Percentiles rank a stretch among this genome's conserved stretches.
Evolutionary conservation across 2,329 filamentous ascomycete species (phyloP).

Genomic region (Drechmeria coniospora): DNA sequence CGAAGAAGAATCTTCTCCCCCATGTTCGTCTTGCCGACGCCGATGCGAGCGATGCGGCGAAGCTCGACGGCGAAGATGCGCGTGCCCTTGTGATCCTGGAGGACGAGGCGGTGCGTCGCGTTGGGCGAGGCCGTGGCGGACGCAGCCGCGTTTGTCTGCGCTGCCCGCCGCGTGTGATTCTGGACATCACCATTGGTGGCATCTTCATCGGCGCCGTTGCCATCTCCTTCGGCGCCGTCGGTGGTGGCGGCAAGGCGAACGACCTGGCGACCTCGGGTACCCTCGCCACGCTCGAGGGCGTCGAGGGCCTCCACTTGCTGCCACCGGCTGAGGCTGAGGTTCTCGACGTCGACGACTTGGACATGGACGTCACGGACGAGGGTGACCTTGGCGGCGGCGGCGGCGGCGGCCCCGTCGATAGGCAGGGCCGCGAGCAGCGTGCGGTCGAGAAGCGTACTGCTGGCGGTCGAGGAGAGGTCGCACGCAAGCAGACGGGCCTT

Average conservation of each 20-base stretch:
- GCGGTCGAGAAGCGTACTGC: slow-evolving; percentile 28
- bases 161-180: neutral
- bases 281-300: slow-evolving; percentile 56
- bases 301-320: slow-evolving; percentile 76
- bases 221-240: slow-evolving; percentile 33
- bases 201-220: slow-evolving; percentile 10
- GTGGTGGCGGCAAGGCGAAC: slow-evolving; percentile 44
- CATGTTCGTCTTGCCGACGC: slow-evolving; percentile 49
- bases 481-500: slow-evolving; percentile 65
- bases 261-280: slow-evolving; percentile 62
- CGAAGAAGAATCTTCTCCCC: slow-evolving; percentile 69
- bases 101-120: slow-evolving; percentile 61
- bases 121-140: slow-evolving; percentile 17
- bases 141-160: slow-evolving; percentile 2
- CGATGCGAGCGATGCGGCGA: slow-evolving; percentile 46
- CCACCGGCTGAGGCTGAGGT: slow-evolving; percentile 67
- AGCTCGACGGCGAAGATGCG: slow-evolving; percentile 62
- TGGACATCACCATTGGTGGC: neutral
- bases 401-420: slow-evolving; percentile 31
- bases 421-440: slow-evolving; percentile 31
- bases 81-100: slow-evolving; percentile 65
- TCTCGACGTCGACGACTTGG: slow-evolving; percentile 76
- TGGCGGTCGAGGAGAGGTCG: slow-evolving; percentile 59
- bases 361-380: slow-evolving; percentile 55
- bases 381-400: no score